These are phyloP conservation scores for Fusarium concolor DNA, from an alignment of 2,329 filamentous ascomycete species.

Conservation along the genomic window DNA sequence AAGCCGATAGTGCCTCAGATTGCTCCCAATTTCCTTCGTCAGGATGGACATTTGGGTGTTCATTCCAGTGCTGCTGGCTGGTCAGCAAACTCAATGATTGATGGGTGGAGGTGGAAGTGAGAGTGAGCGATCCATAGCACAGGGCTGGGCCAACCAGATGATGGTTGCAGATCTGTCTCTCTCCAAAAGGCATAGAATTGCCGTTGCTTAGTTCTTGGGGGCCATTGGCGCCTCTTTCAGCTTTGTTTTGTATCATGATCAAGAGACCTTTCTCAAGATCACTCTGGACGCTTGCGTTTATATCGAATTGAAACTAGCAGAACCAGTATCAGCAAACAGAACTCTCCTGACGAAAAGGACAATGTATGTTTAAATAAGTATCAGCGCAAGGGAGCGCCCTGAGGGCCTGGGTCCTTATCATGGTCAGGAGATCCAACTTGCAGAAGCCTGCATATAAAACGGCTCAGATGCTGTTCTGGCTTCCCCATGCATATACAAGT, in stretches of 20 bases:
- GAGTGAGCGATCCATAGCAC: slow-evolving; percentile 31
- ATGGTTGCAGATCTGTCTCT: slow-evolving; percentile 42
- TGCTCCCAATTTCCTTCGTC: slow-evolving; percentile 4
- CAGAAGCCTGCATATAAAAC: slow-evolving; percentile 34
- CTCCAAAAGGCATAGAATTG: slow-evolving; percentile 18
- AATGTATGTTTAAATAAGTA: neutral
- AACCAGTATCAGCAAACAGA: neutral
- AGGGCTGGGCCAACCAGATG: slow-evolving; percentile 20
- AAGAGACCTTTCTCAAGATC: neutral
- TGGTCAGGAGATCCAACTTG: slow-evolving; percentile 11
- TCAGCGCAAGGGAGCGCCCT: neutral
- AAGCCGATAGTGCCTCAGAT: slow-evolving; percentile 12
- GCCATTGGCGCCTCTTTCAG: neutral
- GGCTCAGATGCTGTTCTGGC: slow-evolving; percentile 12
- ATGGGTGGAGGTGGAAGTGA: neutral
- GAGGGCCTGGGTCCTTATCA: slow-evolving; percentile 20
- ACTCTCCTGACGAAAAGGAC: too few species aligned
- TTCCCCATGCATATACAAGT: slow-evolving; percentile 24
- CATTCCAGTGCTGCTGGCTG: slow-evolving; percentile 9
- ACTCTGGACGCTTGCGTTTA: too few species aligned
- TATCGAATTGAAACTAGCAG: too few species aligned
- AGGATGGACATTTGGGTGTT: slow-evolving; percentile 6
- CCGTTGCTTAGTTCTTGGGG: neutral
- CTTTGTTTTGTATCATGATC: neutral
- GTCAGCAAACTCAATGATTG: slow-evolving; percentile 14